Base-by-base conservation (phyloP, 106 monocot species). In the Allium cepa region DNA sequence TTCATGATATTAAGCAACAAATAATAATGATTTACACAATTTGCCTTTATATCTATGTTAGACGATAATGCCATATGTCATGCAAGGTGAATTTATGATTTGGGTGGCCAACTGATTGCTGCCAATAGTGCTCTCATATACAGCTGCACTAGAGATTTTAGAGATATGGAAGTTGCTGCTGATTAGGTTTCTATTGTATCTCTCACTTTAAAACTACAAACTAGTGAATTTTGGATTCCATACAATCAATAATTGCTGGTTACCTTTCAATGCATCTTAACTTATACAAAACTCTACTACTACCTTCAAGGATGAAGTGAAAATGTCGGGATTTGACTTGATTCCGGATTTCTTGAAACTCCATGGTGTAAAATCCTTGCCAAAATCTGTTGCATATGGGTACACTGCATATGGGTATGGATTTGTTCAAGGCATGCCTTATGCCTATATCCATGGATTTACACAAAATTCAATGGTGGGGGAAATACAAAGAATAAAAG, bases 391-490 rank as follows among this genome's bases (percentile, higher is more conserved):
- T 60, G 69, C 79, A 46, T 79, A 79, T 57, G 79, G 83, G 26
- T 84, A 84, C 66, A 84, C 83, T 27, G 79, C 83, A 64, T 84
- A 79, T 57, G 83, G 83, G 10, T 84, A 76, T 56, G 83, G 79
- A 47, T 84, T 75, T 72, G 79, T 79, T 28, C 83, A 84, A 67
- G 83, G 79, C 73, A 84, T 84, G 83, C 79, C 83, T 11, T 84
- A 84, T 62, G 83, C 83, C 26, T 84, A 79, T 56, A 79, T 84
- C 64, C 83, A 84, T 55, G 83, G 79, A 56, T 84, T 84, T 46
- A 76, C 79, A 13, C 66, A 69, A 12, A 84, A 76, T 65, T 84
- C 79, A 67, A 79, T 84, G 79, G 83, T 79, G 59, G 83, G 83
- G 28, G 79, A 84, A 50, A 84, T 84, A 64, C 71, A 76, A 7